Evolutionary conservation across 306 rosid species (phyloP), one percentile per base, ranked within the genome.

Genomic region (Parietaria judaica): DNA sequence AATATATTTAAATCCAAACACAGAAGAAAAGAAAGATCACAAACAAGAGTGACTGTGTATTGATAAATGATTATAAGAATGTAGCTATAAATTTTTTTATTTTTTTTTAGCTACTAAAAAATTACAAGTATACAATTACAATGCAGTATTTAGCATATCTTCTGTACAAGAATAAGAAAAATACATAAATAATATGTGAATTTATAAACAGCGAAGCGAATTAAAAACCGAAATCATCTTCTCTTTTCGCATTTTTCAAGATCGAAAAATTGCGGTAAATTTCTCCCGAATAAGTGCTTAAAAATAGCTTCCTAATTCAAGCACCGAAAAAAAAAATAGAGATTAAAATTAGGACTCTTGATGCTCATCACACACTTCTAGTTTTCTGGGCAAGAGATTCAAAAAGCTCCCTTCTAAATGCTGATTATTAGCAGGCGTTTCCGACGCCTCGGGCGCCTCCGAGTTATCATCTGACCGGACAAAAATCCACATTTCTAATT

Each of bases 391-490:
- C 84, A 83, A 80, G 75, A 81, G 80, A 39, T 81, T 88, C 66
- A 83, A 65, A 73, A 88, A 86, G 77, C 95, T 88, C 58, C 99
- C 97, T 74, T 77, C 74, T n/a, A 56, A 16, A n/a, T 71, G 59
- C 36, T 58, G 78, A 66, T 63, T 69, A 66, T 48, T 70, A 17
- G 58, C 53, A 53, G 90, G 70, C 12, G 66, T 50, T 62, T 82
- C 95, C 3, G 86, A 77, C 36, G 58, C 59, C 50, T 84, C 94
- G 3, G 73, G 65, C 59, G 62, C 57, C 70, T 81, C 86, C 13
- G 85, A 75, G 46, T 86, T 94, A 36, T 46, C 72, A 43, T 84
- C 94, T 88, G 74, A 14, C 71, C 17, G 58, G 10, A 61, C 41
- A 57, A 63, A 47, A 52, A 52, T 53, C 65, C 44, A 58, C 0